Base-by-base conservation (phyloP, 768 basidiomycete genomes). In the Mycena metata region DNA sequence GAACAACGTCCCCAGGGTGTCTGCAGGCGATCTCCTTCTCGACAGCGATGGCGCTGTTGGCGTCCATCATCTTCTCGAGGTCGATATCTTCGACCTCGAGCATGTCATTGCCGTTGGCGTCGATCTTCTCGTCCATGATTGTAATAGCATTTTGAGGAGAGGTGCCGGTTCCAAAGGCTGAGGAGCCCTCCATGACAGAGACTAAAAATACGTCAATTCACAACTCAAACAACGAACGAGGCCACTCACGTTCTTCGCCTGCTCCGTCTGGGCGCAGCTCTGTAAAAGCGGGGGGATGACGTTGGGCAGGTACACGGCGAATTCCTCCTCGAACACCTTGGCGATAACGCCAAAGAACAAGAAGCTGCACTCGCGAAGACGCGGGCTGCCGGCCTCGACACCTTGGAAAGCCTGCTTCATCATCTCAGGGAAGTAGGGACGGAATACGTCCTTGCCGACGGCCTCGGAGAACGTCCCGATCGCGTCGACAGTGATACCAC, bases 11-110 rank as follows among this genome's bases (percentile, higher is more conserved):
- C 97, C 96, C 71, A 99, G 91, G 6, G 96, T 95, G 77, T 99
- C 96, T 26, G 96, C 95, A n/a, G 23, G 98, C 96, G 67, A 98
- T 98, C 84, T 99, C 98, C 81, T 99, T 99, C 85, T 99, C 98
- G 63, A 99, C 96, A 47, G 96, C 96, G 72, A 99, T 92, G 23
- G 96, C 96, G 73, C 93, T 95, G 83, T 96, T 97, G 69, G 96
- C 95, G 69, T 96, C 94, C 76, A 96, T 87, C 80, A 95, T 85
- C 80, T 95, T 95, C 73, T 95, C 94, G 56, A 95, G 80, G 73
- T 96, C 94, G 50, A 94, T 78, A 59, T 95, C 93, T 66, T 95
- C 94, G 64, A 90, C 80, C 68, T 94, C 91, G 63, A 86, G 80
- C 42, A 88, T 86, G n/a, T 80, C 77, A 69, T 83, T 85, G n/a